Conservation (phyloP, 768 basidiomycete species). For the Cubamyces lactineus region DNA sequence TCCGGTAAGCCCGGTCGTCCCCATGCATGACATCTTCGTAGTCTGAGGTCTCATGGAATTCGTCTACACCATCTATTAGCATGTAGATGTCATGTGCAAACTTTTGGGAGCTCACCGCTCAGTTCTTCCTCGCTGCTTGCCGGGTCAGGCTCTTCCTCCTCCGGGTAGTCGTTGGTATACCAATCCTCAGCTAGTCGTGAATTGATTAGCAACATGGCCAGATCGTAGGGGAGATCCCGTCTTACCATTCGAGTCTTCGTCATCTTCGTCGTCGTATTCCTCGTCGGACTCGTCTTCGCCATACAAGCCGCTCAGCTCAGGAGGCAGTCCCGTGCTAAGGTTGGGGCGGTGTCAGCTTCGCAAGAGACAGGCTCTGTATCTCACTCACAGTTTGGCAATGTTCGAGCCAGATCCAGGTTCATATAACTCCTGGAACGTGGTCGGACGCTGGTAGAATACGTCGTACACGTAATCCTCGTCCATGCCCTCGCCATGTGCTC, state of each 20-base stretch:
- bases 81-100: neutral
- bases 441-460: slow-evolving; percentile 75
- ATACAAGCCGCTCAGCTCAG: slow-evolving; percentile 53
- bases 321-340: slow-evolving; percentile 65
- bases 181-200: slow-evolving; percentile 68
- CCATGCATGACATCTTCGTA: slow-evolving; percentile 44
- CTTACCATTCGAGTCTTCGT: slow-evolving; percentile 84
- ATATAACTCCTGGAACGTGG: slow-evolving; percentile 62
- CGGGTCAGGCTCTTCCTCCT: slow-evolving; percentile 43
- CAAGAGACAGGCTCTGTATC: neutral
- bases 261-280: slow-evolving; percentile 73
- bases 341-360: neutral
- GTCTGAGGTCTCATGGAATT: slow-evolving; percentile 59
- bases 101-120: slow-evolving; percentile 19
- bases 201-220: neutral
- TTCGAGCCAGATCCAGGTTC: slow-evolving; percentile 49
- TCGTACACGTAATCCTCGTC: slow-evolving; percentile 81
- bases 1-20: slow-evolving; percentile 18
- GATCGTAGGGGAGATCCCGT: slow-evolving; percentile 3
- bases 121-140: slow-evolving; percentile 22
- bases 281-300: slow-evolving; percentile 54
- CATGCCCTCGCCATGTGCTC: slow-evolving; percentile 9
- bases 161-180: slow-evolving; percentile 86
- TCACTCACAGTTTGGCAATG: slow-evolving; percentile 65
- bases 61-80: slow-evolving; percentile 43